Percentiles rank a stretch among this genome's conserved stretches.
Conservation (phyloP, 495 filamentous ascomycete species). For the Parachaetomium inaequale region DNA sequence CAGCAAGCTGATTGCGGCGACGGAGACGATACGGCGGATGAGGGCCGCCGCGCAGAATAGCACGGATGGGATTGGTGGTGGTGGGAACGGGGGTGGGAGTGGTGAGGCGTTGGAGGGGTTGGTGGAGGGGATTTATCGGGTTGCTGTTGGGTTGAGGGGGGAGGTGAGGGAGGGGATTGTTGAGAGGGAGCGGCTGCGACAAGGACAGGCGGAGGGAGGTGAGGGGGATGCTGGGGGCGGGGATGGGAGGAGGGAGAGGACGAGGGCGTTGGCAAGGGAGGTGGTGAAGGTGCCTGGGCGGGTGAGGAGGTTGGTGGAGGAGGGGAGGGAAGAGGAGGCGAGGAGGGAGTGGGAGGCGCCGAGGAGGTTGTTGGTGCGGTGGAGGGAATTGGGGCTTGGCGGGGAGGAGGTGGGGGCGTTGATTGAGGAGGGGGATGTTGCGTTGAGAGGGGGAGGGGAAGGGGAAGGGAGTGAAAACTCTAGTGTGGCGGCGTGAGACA, state of each 20-base stretch:
- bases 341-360: constrained; percentile 54
- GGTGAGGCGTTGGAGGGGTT: constrained; percentile 58
- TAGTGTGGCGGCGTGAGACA: constrained; percentile 3
- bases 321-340: constrained; percentile 59
- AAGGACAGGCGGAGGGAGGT: constrained; percentile 19
- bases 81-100: constrained; percentile 53
- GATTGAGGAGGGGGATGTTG: constrained; percentile 52
- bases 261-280: constrained; percentile 68
- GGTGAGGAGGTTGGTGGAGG: constrained; percentile 57
- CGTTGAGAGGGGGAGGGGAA: constrained; percentile 33
- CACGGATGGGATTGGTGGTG: constrained; percentile 67
- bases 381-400: constrained; percentile 51
- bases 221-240: constrained; percentile 44
- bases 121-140: constrained; percentile 76
- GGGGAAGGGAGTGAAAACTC: constrained; percentile 1
- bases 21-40: constrained; percentile 87
- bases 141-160: constrained; percentile 61
- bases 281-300: constrained; percentile 58
- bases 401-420: constrained; percentile 47
- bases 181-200: constrained; percentile 33
- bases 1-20: constrained; percentile 88
- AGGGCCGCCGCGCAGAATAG: constrained; percentile 67
- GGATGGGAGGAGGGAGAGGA: constrained; percentile 50
- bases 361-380: constrained; percentile 50
- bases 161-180: constrained; percentile 41